phyloP scores from a whole-genome alignment of 345 rosid genomes.

The Syzygium grande region DNA sequence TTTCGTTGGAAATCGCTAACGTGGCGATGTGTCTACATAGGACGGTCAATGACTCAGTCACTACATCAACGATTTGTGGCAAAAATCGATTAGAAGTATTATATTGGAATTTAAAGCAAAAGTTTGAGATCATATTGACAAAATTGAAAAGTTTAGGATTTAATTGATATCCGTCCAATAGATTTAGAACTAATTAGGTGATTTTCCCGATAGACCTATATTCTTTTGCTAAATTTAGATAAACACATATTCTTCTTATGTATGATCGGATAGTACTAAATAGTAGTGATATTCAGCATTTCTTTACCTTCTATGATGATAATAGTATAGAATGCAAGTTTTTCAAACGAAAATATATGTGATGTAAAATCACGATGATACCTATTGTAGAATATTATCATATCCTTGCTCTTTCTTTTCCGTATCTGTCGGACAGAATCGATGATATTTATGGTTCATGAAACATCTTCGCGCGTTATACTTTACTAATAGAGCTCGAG shows the following conservation, averaged over 20 bases:
- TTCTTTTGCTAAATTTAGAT: background rate
- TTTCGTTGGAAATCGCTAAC: accelerated
- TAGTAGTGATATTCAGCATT: background rate
- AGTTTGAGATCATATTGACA: background rate
- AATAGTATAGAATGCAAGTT: background rate
- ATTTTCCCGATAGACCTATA: background rate
- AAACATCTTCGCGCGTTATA: background rate
- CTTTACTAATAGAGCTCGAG: background rate
- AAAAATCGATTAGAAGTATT: accelerated
- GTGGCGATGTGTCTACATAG: accelerated
- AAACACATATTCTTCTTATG: background rate
- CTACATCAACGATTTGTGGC: accelerated
- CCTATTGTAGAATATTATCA: background rate
- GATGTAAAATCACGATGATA: background rate
- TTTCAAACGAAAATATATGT: background rate
- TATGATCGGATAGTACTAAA: background rate
- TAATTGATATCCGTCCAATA: accelerated
- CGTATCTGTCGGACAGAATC: background rate
- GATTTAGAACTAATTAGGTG: background rate
- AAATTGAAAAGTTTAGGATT: accelerated
- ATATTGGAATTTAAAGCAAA: background rate
- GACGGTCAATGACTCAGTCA: accelerated
- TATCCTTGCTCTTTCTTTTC: background rate
- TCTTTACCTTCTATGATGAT: background rate
- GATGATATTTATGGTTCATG: background rate